A percentile compares a stretch with the other conserved stretches of the same genome.
These are phyloP conservation scores for Auxenochlorella pyrenoidosa DNA, from an alignment of 139 green algal species.

Conservation along the genomic window DNA sequence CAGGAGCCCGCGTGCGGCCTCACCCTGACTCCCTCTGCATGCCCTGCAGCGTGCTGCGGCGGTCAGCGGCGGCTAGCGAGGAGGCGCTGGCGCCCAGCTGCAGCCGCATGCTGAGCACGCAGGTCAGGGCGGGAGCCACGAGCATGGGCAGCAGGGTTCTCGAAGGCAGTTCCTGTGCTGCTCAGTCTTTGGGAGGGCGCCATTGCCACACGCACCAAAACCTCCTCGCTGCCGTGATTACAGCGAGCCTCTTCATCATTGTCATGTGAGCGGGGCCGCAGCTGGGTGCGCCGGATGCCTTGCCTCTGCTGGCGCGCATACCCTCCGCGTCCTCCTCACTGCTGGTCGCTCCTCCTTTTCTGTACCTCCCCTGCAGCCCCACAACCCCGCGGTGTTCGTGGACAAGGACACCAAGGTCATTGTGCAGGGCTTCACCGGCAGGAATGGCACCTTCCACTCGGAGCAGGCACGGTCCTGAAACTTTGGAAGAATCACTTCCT, in stretches of 20 bases:
- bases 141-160: neutral
- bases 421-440: conserved; percentile 96
- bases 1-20: neutral
- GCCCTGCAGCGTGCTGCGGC: conserved; percentile 12
- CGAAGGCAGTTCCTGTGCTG: too few relatives aligned
- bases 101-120: neutral
- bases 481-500: too few relatives aligned
- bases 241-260: too few relatives aligned
- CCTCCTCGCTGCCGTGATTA: too few relatives aligned
- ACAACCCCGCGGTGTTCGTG: conserved; percentile 93
- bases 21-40: neutral
- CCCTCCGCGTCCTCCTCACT: too few relatives aligned
- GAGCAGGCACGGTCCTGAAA: conserved; percentile 82
- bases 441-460: conserved; percentile 98
- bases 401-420: conserved; percentile 97
- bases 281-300: too few relatives aligned
- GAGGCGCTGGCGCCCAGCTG: conserved; percentile 14
- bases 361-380: conserved; percentile 36
- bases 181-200: too few relatives aligned
- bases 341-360: neutral
- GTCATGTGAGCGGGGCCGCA: too few relatives aligned
- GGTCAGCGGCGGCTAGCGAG: neutral
- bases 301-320: too few relatives aligned
- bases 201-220: too few relatives aligned
- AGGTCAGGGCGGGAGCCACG: neutral